A percentile compares a stretch with the other conserved stretches of the same genome.
Conservation (phyloP, 305 asterid species). For the Lippia alba region DNA sequence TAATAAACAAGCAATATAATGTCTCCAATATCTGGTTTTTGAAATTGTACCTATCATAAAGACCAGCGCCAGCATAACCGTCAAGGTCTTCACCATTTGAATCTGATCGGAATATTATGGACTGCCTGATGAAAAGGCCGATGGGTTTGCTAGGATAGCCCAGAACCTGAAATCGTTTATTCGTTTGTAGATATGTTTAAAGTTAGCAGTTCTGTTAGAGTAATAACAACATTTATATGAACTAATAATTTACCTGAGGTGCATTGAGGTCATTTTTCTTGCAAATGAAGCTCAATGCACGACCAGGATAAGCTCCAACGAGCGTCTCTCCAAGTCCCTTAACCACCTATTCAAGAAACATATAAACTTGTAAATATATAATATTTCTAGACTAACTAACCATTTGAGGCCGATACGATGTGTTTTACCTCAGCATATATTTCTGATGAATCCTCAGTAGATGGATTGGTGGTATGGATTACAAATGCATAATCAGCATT, state of each 20-base stretch:
- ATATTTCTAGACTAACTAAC: background rate
- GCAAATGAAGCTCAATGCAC: slow-evolving; percentile 95
- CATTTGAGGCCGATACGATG: background rate
- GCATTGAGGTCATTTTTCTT: slow-evolving; percentile 82
- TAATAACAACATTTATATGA: background rate
- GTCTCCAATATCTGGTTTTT: background rate
- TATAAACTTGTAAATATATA: slow-evolving; percentile 9
- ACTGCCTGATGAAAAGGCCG: slow-evolving; percentile 83
- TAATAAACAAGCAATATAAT: too few species aligned
- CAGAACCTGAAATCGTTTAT: slow-evolving; percentile 66
- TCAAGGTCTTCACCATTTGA: slow-evolving; percentile 99
- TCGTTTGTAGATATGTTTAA: slow-evolving; percentile 27
- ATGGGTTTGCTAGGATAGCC: slow-evolving; percentile 99
- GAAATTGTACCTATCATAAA: slow-evolving; percentile 81
- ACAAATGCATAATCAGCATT: slow-evolving; percentile 99
- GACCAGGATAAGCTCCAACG: slow-evolving; percentile 99
- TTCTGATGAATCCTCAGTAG: slow-evolving; percentile 92
- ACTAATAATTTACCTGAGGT: slow-evolving; percentile 62
- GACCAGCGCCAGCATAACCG: slow-evolving; percentile 99
- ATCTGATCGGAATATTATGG: slow-evolving; percentile 97
- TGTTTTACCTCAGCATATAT: slow-evolving; percentile 85
- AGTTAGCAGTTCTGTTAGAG: slow-evolving; percentile 25
- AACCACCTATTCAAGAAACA: slow-evolving; percentile 74
- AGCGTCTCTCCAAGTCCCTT: slow-evolving; percentile 99
- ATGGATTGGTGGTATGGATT: slow-evolving; percentile 98